Conservation (phyloP, 805 yeast genomes). For the Nakazawaea ernobii region DNA sequence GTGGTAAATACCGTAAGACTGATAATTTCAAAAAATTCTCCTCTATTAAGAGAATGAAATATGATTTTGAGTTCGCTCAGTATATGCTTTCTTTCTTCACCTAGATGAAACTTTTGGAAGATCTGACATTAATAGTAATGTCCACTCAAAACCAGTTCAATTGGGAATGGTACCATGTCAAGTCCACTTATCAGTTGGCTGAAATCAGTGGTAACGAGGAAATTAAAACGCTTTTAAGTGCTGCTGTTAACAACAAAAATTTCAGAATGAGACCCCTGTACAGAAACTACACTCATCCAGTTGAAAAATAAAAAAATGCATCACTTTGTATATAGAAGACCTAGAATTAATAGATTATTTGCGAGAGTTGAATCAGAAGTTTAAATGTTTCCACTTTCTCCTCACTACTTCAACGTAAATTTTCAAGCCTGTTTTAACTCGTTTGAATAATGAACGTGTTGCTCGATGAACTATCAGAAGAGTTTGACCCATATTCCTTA, state of each 20-base stretch:
- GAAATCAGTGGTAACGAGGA: slow-evolving; percentile 37
- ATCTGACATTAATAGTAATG: slow-evolving; percentile 63
- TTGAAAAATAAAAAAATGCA: background rate
- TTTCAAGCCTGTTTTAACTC: no score
- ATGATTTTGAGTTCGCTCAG: slow-evolving; percentile 67
- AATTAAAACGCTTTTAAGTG: slow-evolving; percentile 19
- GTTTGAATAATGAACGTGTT: background rate
- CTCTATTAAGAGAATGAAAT: slow-evolving; percentile 30
- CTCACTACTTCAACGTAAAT: no score
- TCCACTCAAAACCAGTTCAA: slow-evolving; percentile 63
- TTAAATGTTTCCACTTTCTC: no score
- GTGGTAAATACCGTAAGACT: slow-evolving; percentile 68
- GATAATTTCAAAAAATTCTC: slow-evolving; percentile 37
- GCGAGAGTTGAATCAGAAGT: background rate
- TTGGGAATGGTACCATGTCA: slow-evolving; percentile 55
- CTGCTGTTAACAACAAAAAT: slow-evolving; percentile 8
- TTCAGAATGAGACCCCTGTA: slow-evolving; percentile 3
- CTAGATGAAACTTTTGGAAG: slow-evolving; percentile 48
- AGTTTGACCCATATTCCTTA: no score
- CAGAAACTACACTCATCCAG: slow-evolving; percentile 1
- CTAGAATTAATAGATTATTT: background rate
- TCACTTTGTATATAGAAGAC: background rate
- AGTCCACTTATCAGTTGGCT: slow-evolving; percentile 33
- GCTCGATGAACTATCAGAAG: background rate
- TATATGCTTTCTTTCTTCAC: slow-evolving; percentile 60